phyloP scores from a whole-genome alignment of 1,284 basidiomycete species.

The Papiliotrema terrestris region DNA sequence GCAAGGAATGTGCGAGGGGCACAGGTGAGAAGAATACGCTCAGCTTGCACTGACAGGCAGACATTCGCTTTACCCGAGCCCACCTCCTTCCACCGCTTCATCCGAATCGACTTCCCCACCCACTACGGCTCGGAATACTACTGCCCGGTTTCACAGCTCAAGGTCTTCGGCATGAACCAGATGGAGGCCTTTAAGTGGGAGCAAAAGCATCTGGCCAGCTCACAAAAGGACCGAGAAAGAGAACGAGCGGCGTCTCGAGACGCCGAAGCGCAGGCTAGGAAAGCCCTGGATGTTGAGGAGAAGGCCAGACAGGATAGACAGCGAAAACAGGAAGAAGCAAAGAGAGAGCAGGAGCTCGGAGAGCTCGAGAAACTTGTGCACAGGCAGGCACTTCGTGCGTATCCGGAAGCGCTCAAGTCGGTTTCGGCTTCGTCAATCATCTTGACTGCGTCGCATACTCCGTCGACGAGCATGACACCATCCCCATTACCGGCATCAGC shows the following conservation, averaged over 20 bases:
- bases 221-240: constrained; percentile 18
- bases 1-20: constrained; percentile 90
- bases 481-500: neutral
- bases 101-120: constrained; percentile 90
- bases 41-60: constrained; percentile 48
- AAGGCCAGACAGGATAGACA: constrained; percentile 61
- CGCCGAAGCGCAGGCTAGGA: constrained; percentile 15
- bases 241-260: constrained; percentile 5
- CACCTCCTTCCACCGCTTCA: constrained; percentile 85
- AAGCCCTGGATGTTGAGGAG: constrained; percentile 7
- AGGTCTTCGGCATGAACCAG: constrained; percentile 94
- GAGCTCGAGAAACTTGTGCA: constrained; percentile 27
- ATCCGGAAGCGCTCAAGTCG: neutral
- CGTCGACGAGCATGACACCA: neutral
- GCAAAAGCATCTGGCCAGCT: constrained; percentile 39
- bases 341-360: constrained; percentile 27
- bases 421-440: neutral
- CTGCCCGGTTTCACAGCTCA: constrained; percentile 87
- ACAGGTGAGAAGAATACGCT: constrained; percentile 59
- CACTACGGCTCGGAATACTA: constrained; percentile 96
- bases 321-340: constrained; percentile 38
- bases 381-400: neutral
- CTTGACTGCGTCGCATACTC: neutral
- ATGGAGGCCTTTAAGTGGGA: constrained; percentile 95
- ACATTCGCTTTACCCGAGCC: constrained; percentile 56